Percentiles rank a stretch among this genome's conserved stretches.
Conservation (phyloP, 352 stramenopile genomes). For the Phytophthora meadii region DNA sequence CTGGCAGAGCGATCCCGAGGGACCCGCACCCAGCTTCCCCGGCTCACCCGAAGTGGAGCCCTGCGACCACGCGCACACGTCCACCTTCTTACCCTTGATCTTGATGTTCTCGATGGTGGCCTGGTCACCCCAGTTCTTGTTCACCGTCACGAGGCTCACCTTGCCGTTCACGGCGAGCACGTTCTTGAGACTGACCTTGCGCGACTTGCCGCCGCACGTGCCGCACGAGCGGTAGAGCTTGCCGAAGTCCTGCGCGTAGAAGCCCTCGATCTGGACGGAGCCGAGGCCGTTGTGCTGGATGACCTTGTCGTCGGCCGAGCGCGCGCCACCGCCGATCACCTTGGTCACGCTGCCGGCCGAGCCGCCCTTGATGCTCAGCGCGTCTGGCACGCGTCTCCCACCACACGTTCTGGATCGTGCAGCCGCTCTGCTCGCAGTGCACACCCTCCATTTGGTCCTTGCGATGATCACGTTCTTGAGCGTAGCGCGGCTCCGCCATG, state of each 20-base stretch:
- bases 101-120: too few species aligned
- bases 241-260: conserved; percentile 24
- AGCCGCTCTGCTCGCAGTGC: conserved; percentile 32
- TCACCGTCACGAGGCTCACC: conserved; percentile 12
- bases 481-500: conserved; percentile 19
- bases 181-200: conserved; percentile 28
- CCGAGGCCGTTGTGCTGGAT: conserved; percentile 18
- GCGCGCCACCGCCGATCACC: conserved; percentile 25
- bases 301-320: conserved; percentile 19
- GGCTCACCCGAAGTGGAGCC: conserved; percentile 19
- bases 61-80: too few species aligned
- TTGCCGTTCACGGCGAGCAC: conserved; percentile 24
- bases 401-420: conserved; percentile 43
- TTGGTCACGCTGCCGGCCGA: conserved; percentile 21
- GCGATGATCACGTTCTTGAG: conserved; percentile 18
- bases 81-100: too few species aligned
- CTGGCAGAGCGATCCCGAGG: conserved; percentile 33
- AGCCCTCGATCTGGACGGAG: conserved; percentile 20
- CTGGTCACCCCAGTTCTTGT: too few species aligned
- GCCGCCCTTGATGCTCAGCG: conserved; percentile 34
- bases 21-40: conserved; percentile 22
- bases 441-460: conserved; percentile 20
- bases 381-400: conserved; percentile 43
- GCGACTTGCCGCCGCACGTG: conserved; percentile 14
- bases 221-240: conserved; percentile 25